phyloP scores from a whole-genome alignment of 2,329 filamentous ascomycete genomes.

The Sclerotinia minor region DNA sequence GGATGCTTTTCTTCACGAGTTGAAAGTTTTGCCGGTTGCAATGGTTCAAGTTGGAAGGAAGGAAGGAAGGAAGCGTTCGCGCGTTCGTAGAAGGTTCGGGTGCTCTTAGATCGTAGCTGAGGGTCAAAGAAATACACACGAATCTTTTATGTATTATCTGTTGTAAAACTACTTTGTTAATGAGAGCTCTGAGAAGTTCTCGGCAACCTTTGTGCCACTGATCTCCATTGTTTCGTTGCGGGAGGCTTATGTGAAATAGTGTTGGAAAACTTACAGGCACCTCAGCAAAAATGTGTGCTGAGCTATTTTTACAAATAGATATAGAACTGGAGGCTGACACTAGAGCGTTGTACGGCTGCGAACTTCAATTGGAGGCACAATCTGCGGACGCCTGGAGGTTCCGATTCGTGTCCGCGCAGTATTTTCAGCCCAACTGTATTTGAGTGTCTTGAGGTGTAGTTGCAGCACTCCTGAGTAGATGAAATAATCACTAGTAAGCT shows the following conservation, averaged over 20 bases:
- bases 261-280: neutral
- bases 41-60: neutral
- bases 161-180: neutral
- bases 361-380: too few species aligned
- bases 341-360: neutral
- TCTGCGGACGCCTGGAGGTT: too few species aligned
- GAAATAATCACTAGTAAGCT: neutral
- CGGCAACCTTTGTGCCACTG: neutral
- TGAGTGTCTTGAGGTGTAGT: rapidly evolving
- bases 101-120: neutral
- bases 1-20: too few species aligned
- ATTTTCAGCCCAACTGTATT: neutral
- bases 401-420: too few species aligned
- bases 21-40: too few species aligned
- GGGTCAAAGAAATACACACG: too few species aligned
- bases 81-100: neutral
- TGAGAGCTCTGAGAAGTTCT: neutral
- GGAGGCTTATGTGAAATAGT: neutral
- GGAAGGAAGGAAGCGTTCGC: neutral
- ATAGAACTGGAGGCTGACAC: neutral
- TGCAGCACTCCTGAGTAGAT: too few species aligned
- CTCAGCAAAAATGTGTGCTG: rapidly evolving
- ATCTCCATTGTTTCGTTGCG: neutral
- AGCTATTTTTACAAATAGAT: neutral
- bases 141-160: neutral